Conservation (phyloP, 768 basidiomycete genomes). For the Russula compacta region DNA sequence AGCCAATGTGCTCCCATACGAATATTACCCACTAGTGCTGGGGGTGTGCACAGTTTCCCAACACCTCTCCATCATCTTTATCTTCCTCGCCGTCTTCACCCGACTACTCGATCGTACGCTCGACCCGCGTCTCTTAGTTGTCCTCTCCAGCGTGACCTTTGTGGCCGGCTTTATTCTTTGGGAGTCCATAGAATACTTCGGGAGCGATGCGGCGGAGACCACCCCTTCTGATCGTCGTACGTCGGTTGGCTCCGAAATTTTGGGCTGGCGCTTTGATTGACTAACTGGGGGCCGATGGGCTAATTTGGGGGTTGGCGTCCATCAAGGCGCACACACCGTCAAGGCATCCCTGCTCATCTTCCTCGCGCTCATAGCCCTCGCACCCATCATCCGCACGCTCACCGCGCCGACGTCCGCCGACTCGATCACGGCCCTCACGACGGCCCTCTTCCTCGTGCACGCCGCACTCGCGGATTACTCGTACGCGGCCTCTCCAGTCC, state of each 20-base stretch:
- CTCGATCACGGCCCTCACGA: constrained; percentile 94
- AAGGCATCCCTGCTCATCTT: constrained; percentile 85
- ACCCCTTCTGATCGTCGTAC: constrained; percentile 6
- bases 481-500: constrained; percentile 30
- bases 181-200: constrained; percentile 41
- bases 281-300: no score
- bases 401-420: constrained; percentile 94
- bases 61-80: constrained; percentile 70
- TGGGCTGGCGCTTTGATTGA: no score
- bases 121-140: constrained; percentile 63
- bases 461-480: constrained; percentile 78
- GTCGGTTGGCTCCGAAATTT: neutral
- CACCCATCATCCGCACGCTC: constrained; percentile 85
- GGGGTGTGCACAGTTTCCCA: constrained; percentile 73
- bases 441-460: constrained; percentile 73
- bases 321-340: constrained; percentile 54
- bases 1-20: constrained; percentile 79
- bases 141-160: constrained; percentile 52
- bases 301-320: neutral
- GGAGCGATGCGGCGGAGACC: constrained; percentile 25
- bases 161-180: constrained; percentile 51
- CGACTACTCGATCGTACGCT: constrained; percentile 52
- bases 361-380: constrained; percentile 78
- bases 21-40: constrained; percentile 63
- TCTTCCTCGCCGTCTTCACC: constrained; percentile 76